Evolutionary conservation across 2,329 filamentous ascomycete species (phyloP), one percentile per base, ranked within the genome.

Genomic region (Aspergillus carbonarius): DNA sequence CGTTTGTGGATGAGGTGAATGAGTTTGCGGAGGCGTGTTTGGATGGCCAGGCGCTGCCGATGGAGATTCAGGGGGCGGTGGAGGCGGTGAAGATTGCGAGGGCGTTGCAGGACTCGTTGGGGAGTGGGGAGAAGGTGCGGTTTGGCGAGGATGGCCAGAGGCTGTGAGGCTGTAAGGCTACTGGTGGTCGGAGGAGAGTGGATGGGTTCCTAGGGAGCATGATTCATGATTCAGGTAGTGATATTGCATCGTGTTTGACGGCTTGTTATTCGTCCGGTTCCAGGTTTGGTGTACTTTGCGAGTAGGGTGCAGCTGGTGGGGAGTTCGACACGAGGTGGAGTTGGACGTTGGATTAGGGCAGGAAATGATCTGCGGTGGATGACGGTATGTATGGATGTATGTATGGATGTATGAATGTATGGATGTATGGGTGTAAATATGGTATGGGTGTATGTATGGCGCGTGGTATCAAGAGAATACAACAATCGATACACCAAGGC

Each of bases 1-100:
- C 86, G 0, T 89, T 89, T 68, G 82, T 87, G n/a, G 83, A 77
- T 1, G 86, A 89, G 75, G 82, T 83, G 4, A 83, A 86, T 58
- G 85, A 88, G 74, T 89, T 89, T 64, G 84, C 85, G 0, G 82
- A 79, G 10, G 78, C 76, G 23, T 83, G 83, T 56, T 70, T 89
- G 56, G 84, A 89, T 62, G 71, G 82, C 60, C 82, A 72, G 30
- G 70, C 76, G 25, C 69, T 85, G 54, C 85, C 85, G 0, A 75
- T 88, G 66, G 81, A 83, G 69, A 70, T 88, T 34, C 69, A 76
- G 20, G 82, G 82, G 17, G 85, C 85, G 1, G 83, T 88, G 15
- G 77, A 83, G 57, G 74, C 74, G 12, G 71, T 89, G 7, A 78
- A 79, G 68, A 88, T 89, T 72, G 87, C 84, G 0, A 79, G 79